Conservation (phyloP, 208 protist genomes). For the Plasmodiophora brassicae region DNA sequence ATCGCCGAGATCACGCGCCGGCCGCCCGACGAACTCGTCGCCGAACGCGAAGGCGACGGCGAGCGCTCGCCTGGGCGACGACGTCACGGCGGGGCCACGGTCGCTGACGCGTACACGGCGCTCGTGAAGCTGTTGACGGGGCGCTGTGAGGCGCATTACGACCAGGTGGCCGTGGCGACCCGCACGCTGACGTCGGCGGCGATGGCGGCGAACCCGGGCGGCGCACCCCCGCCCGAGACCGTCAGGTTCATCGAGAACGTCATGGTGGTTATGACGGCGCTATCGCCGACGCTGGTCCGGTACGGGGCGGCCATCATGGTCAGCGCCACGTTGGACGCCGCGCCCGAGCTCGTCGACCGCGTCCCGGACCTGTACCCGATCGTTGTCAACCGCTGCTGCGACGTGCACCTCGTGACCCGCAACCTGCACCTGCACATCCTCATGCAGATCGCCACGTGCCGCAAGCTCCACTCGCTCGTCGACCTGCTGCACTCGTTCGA, state of each 20-base stretch:
- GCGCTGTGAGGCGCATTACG: neutral
- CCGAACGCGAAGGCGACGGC: too few species aligned
- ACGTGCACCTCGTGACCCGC: neutral
- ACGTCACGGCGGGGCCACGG: too few species aligned
- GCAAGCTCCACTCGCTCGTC: neutral
- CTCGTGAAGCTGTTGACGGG: neutral
- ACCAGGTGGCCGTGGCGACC: neutral
- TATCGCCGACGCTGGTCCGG: neutral
- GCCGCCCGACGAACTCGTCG: too few species aligned
- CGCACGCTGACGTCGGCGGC: neutral
- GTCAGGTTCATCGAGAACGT: neutral
- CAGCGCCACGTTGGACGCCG: neutral
- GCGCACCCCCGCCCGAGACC: neutral
- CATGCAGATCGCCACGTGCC: neutral
- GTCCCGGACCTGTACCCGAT: neutral
- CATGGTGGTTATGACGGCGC: neutral
- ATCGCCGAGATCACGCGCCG: too few species aligned
- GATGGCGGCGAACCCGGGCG: neutral
- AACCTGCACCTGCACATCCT: neutral
- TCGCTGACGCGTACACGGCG: neutral
- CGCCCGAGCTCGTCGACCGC: neutral
- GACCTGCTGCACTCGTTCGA: neutral
- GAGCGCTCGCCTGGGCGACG: too few species aligned
- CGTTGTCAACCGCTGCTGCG: neutral
- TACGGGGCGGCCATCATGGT: neutral